These are phyloP conservation scores for Capsella rubella DNA, from an alignment of 441 rosid species.

Conservation along the genomic window DNA sequence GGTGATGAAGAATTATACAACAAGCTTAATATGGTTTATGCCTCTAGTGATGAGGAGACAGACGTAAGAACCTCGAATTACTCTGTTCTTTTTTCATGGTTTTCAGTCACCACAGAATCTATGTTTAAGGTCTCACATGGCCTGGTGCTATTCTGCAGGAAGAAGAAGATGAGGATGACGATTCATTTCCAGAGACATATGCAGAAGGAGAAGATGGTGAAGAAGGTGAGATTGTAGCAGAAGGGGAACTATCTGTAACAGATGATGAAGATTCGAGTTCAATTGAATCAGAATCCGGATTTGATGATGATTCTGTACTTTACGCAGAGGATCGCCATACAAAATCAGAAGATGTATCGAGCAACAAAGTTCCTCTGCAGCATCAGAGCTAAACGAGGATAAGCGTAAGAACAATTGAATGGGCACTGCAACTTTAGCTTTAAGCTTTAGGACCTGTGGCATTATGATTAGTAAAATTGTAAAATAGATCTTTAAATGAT, in stretches of 20 bases:
- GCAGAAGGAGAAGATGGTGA: constrained; percentile 45
- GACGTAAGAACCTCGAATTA: constrained; percentile 35
- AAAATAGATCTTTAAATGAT: neutral
- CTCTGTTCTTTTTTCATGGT: neutral
- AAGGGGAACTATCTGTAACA: constrained; percentile 39
- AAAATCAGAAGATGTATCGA: constrained; percentile 24
- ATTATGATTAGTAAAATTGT: neutral
- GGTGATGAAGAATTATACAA: constrained; percentile 71
- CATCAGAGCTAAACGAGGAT: constrained; percentile 2
- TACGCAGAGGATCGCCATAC: constrained; percentile 6
- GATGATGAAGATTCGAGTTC: constrained; percentile 37
- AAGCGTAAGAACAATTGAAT: neutral
- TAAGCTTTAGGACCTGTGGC: neutral
- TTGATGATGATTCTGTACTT: constrained; percentile 27
- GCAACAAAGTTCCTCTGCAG: neutral
- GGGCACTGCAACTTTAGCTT: neutral
- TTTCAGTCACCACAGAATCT: constrained; percentile 1
- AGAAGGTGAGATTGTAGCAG: constrained; percentile 43
- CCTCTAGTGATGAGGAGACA: constrained; percentile 61
- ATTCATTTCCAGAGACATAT: constrained; percentile 56
- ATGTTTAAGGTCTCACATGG: constrained; percentile 22
- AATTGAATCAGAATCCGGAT: constrained; percentile 44
- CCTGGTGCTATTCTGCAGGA: constrained; percentile 51
- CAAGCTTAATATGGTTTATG: constrained; percentile 70
- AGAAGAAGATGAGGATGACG: constrained; percentile 48